These are phyloP conservation scores for Blumeria graminis DNA, from an alignment of 2,329 filamentous ascomycete species.

Conservation along the genomic window DNA sequence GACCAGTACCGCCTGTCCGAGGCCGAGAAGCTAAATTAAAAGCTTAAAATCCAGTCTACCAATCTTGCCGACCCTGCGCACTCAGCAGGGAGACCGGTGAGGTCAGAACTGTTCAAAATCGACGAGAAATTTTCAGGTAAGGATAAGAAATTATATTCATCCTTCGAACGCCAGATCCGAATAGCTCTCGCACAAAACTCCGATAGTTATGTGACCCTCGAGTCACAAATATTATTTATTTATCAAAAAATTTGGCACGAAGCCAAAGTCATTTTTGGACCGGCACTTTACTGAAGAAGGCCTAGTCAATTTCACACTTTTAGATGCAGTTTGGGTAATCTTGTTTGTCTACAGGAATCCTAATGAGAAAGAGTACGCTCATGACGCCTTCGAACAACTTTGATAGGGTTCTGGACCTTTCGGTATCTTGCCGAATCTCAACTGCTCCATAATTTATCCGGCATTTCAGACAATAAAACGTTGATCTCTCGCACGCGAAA, in stretches of 20 bases:
- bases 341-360: neutral
- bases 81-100: neutral
- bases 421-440: neutral
- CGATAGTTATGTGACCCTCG: neutral
- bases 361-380: neutral
- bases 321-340: neutral
- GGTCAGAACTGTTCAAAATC: neutral
- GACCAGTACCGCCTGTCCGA: too few relatives aligned
- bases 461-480: neutral
- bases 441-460: neutral
- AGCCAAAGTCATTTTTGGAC: neutral
- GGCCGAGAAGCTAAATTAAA: too few relatives aligned
- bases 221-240: too few relatives aligned
- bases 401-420: neutral
- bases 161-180: neutral
- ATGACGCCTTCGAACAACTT: neutral
- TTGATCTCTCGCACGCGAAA: neutral
- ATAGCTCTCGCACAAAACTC: neutral
- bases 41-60: too few relatives aligned
- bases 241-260: neutral
- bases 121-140: neutral
- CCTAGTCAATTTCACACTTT: neutral
- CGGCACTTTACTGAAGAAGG: neutral
- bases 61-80: too few relatives aligned
- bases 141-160: neutral